Percentiles rank a stretch among this genome's conserved stretches.
Evolutionary conservation across 139 green algal genomes (phyloP).

Genomic region (Auxenochlorella pyrenoidosa): DNA sequence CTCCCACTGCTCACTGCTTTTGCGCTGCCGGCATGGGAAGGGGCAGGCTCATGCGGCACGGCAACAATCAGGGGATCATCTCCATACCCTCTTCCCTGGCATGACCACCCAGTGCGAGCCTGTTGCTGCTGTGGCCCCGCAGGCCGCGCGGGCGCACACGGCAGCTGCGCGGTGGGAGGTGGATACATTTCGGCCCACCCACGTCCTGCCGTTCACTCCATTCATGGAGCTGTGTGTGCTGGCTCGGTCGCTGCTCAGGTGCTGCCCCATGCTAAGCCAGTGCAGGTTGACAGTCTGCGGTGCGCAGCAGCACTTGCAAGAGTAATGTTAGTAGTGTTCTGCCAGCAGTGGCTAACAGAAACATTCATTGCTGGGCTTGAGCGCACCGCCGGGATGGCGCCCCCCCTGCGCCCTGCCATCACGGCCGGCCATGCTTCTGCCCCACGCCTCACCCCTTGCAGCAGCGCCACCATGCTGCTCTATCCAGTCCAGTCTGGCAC

Average conservation of each 20-base stretch:
- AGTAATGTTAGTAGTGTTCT: no score
- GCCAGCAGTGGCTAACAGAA: not conserved
- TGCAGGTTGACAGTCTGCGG: no score
- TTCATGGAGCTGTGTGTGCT: conserved; percentile 1
- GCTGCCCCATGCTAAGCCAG: not conserved
- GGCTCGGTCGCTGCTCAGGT: conserved; percentile 14
- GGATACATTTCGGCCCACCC: conserved; percentile 13
- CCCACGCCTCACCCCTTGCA: not conserved
- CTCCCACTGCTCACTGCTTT: no score
- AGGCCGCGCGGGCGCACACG: not conserved
- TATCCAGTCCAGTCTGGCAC: not conserved
- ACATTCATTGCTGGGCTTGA: not conserved
- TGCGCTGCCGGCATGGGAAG: not conserved
- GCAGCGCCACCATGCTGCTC: conserved; percentile 16
- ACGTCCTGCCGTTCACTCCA: not conserved
- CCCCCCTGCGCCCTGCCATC: not conserved
- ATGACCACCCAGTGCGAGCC: not conserved
- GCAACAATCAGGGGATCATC: no score
- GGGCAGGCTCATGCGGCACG: no score
- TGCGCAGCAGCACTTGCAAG: no score
- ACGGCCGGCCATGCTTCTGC: not conserved
- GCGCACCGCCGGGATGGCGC: not conserved
- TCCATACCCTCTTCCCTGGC: no score
- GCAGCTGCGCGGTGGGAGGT: not conserved
- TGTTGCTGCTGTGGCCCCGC: not conserved